Conservation (phyloP, 495 filamentous ascomycete genomes). For the Xylaria acuta region DNA sequence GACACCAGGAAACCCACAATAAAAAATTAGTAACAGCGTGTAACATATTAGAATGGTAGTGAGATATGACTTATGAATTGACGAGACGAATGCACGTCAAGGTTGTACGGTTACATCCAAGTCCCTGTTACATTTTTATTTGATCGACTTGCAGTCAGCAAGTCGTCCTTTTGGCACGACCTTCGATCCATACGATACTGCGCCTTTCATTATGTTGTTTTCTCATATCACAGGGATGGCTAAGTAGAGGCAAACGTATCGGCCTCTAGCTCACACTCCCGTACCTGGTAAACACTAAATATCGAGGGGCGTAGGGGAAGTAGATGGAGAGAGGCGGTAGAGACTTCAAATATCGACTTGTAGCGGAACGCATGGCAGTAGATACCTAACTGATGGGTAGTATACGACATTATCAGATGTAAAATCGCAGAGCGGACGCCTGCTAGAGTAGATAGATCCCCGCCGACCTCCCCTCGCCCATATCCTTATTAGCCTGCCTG, state of each 20-base stretch:
- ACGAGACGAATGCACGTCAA: constrained; percentile 18
- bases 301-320: not conserved
- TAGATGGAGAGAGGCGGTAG: not conserved
- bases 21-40: no score
- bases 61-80: constrained; percentile 16
- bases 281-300: no score
- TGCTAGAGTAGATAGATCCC: not conserved
- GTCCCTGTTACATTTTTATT: not conserved
- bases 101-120: constrained; percentile 8
- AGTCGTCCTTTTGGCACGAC: not conserved
- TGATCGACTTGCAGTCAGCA: not conserved
- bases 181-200: not conserved
- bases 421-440: not conserved
- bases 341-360: not conserved
- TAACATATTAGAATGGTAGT: constrained; percentile 10
- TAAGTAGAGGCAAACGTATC: not conserved
- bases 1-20: not conserved
- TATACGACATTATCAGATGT: not conserved
- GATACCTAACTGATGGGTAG: not conserved
- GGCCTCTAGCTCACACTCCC: no score
- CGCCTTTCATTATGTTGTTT: no score
- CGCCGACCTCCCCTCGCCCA: not conserved
- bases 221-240: no score
- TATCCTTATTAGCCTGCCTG: not conserved
- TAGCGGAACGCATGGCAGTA: not conserved